A percentile compares a stretch with the other conserved stretches of the same genome.
These are phyloP conservation scores for Pyrenophora tritici-repentis DNA, from an alignment of 2,329 filamentous ascomycete genomes.

Conservation along the genomic window DNA sequence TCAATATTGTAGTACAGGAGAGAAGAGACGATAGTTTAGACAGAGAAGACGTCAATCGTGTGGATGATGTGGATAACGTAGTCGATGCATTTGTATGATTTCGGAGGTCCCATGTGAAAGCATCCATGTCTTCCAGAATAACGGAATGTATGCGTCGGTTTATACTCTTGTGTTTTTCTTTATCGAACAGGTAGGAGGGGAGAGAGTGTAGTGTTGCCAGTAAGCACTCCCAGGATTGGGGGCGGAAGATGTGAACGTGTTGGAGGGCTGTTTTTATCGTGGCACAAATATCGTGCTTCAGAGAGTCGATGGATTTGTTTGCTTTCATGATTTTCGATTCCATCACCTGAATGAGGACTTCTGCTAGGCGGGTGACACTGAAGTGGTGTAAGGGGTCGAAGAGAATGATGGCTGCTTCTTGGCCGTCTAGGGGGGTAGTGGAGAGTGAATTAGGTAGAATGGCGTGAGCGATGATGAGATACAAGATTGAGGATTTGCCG, in stretches of 20 bases:
- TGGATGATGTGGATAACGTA: constrained; percentile 18
- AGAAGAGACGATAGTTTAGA: constrained; percentile 13
- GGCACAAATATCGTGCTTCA: constrained; percentile 19
- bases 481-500: constrained; percentile 65
- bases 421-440: constrained; percentile 48
- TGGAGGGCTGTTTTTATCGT: constrained; percentile 51
- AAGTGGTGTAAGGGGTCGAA: constrained; percentile 63
- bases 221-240: constrained; percentile 57
- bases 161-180: constrained; percentile 55
- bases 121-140: constrained; percentile 59
- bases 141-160: constrained; percentile 56
- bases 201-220: constrained; percentile 56
- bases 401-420: constrained; percentile 53
- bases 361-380: constrained; percentile 54
- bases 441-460: constrained; percentile 52
- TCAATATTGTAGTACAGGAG: constrained; percentile 19
- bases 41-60: constrained; percentile 19
- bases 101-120: constrained; percentile 49
- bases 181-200: constrained; percentile 56
- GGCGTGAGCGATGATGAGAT: constrained; percentile 58
- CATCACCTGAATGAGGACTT: constrained; percentile 39
- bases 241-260: constrained; percentile 65
- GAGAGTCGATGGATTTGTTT: not conserved
- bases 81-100: not conserved
- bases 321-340: not conserved